These are phyloP conservation scores for Phytophthora tentaculata DNA, from an alignment of 352 stramenopile species.

Conservation along the genomic window DNA sequence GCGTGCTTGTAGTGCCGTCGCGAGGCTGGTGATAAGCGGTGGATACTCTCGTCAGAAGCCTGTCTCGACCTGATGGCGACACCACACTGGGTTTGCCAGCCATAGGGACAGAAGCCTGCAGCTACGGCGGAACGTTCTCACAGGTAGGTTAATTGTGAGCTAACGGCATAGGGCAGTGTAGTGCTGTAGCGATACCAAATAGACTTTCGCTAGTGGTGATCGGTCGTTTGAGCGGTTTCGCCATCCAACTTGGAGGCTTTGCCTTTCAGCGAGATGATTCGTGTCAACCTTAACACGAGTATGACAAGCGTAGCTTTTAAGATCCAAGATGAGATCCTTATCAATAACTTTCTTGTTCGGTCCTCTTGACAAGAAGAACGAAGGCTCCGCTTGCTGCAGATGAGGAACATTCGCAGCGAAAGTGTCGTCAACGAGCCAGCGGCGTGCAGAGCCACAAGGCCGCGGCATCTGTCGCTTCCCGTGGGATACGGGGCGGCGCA, in stretches of 20 bases:
- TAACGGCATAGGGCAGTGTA: conserved; percentile 17
- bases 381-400: conserved; percentile 5
- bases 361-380: conserved; percentile 3
- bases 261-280: conserved; percentile 17
- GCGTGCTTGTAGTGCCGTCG: conserved; percentile 15
- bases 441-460: conserved; percentile 17
- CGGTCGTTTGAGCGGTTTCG: background rate
- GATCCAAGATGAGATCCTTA: conserved; percentile 20
- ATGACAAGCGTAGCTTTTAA: background rate
- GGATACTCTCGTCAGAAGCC: conserved; percentile 21
- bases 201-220: conserved; percentile 1
- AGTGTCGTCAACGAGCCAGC: background rate
- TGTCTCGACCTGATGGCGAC: conserved; percentile 19
- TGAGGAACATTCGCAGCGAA: background rate
- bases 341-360: too few species aligned
- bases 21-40: conserved; percentile 20
- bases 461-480: conserved; percentile 20
- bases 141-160: conserved; percentile 21
- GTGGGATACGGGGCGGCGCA: conserved; percentile 5
- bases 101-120: conserved; percentile 29
- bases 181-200: background rate
- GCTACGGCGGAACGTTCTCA: conserved; percentile 35
- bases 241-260: background rate
- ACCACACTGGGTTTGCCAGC: conserved; percentile 10
- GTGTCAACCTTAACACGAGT: conserved; percentile 14